phyloP scores from a whole-genome alignment of 2,329 filamentous ascomycete species.

The Hymenoscyphus fructigenus region DNA sequence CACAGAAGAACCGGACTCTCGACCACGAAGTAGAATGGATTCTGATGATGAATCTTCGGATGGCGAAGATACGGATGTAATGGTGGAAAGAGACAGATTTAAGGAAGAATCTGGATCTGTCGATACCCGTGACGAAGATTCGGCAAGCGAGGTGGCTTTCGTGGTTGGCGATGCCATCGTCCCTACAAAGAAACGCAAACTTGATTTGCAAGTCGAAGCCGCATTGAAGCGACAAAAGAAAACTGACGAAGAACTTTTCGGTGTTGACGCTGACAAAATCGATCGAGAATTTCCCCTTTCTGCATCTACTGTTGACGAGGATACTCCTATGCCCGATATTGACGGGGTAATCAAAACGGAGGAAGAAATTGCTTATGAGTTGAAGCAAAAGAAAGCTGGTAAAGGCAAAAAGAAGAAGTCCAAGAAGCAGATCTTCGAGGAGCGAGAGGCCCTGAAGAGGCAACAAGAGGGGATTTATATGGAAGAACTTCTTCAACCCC shows the following conservation, averaged over 20 bases:
- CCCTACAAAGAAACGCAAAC: conserved; percentile 69
- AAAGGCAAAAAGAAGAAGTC: conserved; percentile 66
- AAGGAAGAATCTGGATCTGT: conserved; percentile 36
- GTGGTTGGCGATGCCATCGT: conserved; percentile 55
- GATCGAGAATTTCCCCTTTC: conserved; percentile 48
- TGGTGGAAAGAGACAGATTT: conserved; percentile 16
- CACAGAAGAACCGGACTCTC: conserved; percentile 83
- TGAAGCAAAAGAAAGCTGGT: conserved; percentile 54
- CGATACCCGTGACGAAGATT: conserved; percentile 58
- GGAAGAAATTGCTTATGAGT: conserved; percentile 44
- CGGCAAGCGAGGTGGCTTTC: conserved; percentile 72
- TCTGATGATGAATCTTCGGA: conserved; percentile 52
- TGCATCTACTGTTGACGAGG: conserved; percentile 42
- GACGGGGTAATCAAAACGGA: conserved; percentile 51
- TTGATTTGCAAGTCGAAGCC: conserved; percentile 66
- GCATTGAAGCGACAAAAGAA: conserved; percentile 80
- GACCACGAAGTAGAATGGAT: conserved; percentile 73
- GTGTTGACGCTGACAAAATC: conserved; percentile 56
- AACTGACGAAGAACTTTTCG: conserved; percentile 75
- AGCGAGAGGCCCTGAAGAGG: conserved; percentile 60
- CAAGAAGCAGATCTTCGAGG: conserved; percentile 74
- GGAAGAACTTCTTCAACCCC: conserved; percentile 42
- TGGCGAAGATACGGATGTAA: conserved; percentile 31
- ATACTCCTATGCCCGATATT: conserved; percentile 49
- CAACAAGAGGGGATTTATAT: conserved; percentile 48